Base-by-base conservation (phyloP, 208 protist species). In the Kentomonas sorsogonicus region DNA sequence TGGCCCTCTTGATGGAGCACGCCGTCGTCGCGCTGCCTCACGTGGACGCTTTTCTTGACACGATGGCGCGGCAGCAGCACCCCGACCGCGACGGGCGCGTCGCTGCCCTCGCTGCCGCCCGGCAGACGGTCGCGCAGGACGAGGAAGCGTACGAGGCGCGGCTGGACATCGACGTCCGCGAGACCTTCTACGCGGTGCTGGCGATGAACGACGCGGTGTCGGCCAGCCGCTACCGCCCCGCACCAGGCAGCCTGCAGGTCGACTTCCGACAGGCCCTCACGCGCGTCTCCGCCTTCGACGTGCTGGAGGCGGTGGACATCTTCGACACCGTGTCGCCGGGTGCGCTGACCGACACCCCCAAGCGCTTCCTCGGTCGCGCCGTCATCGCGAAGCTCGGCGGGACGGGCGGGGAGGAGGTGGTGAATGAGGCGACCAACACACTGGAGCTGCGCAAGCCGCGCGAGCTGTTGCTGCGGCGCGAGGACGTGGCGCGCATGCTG, bases 161-260 rank as follows among this genome's bases (percentile, higher is more conserved):
- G 6, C 53, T 88, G 7, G 84, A 91, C 59, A 72, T 91, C 23
- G 84, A 91, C 53, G 84, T 91, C 53, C 79, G 80, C 31, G 80
- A 88, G 23, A 76, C 56, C 3, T 84, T 88, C 59, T 33, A 63
- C 53, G 69, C 69, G 38, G 76, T 89, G 16, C 51, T 75, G 18
- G 4, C 74, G 0, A 38, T 84, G 2, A 89, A 87, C 46, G 70
- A 77, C 33, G 69, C 53, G 41, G 74, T 74, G 50, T 79, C 77
- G 26, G 77, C 85, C 45, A 54, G 69, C 27, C 45, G 58, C 30
- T 91, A 79, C 64, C 52, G 73, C 2, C 84, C 84, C 0, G 63
- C 83, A 5, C 84, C 77, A 18, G 84, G 80, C 7, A 52, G 72
- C 3, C 23, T 86, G 25, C 80, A 84, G 55, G 75, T 89, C 16